Conservation (phyloP, 2,329 filamentous ascomycete genomes). For the Fusarium protoensiforme region DNA sequence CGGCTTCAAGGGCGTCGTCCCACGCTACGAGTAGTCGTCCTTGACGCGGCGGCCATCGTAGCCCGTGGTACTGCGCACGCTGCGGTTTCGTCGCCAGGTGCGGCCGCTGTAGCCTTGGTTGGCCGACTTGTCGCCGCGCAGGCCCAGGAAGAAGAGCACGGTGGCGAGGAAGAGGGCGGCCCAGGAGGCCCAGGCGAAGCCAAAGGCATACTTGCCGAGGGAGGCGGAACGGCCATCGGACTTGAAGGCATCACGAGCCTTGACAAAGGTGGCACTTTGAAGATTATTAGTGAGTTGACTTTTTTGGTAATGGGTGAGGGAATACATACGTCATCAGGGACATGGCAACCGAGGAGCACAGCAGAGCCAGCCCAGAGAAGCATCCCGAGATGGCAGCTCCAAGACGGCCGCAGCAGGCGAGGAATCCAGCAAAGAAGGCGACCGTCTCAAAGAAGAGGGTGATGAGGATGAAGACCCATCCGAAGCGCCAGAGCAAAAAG, state of each 20-base stretch:
- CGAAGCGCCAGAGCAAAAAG: slow-evolving; percentile 90
- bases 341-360: slow-evolving; percentile 75
- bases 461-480: slow-evolving; percentile 91
- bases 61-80: slow-evolving; percentile 51
- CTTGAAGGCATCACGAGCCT: slow-evolving; percentile 75
- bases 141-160: slow-evolving; percentile 74
- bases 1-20: neutral
- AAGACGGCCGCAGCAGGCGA: slow-evolving; percentile 77
- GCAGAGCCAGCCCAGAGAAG: slow-evolving; percentile 68
- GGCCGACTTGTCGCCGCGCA: slow-evolving; percentile 59
- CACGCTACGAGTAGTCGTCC: slow-evolving; percentile 71
- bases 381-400: slow-evolving; percentile 75
- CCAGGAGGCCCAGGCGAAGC: slow-evolving; percentile 80
- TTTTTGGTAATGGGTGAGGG: neutral
- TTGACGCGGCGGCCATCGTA: slow-evolving; percentile 69
- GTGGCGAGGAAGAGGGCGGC: slow-evolving; percentile 73
- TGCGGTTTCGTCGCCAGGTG: slow-evolving; percentile 48
- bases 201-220: slow-evolving; percentile 77
- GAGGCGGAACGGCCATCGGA: slow-evolving; percentile 64
- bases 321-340: slow-evolving; percentile 78
- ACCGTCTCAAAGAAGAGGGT: slow-evolving; percentile 80
- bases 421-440: slow-evolving; percentile 74
- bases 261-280: slow-evolving; percentile 70
- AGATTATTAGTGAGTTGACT: slow-evolving; percentile 11
- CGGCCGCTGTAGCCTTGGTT: slow-evolving; percentile 43